Evolutionary conservation across 2,329 filamentous ascomycete species (phyloP).

Genomic region (Curvularia hawaiiensis): DNA sequence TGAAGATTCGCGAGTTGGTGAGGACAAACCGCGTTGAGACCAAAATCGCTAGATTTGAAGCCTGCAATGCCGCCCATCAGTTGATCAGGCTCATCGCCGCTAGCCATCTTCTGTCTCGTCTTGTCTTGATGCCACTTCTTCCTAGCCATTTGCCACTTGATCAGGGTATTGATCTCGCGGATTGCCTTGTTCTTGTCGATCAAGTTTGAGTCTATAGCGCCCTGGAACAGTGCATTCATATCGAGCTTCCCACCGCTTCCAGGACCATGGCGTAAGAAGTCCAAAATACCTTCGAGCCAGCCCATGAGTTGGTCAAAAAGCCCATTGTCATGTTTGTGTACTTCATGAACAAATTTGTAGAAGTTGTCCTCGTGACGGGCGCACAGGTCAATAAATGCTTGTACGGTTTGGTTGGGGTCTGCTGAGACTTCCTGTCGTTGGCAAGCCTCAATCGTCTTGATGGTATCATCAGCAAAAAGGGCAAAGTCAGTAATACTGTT

Average conservation of each 20-base stretch:
- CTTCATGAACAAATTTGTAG: slow-evolving; percentile 98
- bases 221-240: slow-evolving; percentile 91
- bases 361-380: slow-evolving; percentile 94
- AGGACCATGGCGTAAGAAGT: slow-evolving; percentile 88
- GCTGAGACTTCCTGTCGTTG: slow-evolving; percentile 82
- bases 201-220: slow-evolving; percentile 68
- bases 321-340: slow-evolving; percentile 95
- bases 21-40: slow-evolving; percentile 72
- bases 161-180: slow-evolving; percentile 80
- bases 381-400: slow-evolving; percentile 96
- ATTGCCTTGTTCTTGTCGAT: slow-evolving; percentile 76
- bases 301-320: slow-evolving; percentile 96
- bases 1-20: background rate
- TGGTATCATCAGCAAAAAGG: slow-evolving; percentile 89
- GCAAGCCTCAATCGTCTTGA: slow-evolving; percentile 73
- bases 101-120: slow-evolving; percentile 98
- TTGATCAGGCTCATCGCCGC: slow-evolving; percentile 57
- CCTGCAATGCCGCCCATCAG: slow-evolving; percentile 49
- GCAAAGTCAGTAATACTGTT: slow-evolving; percentile 97
- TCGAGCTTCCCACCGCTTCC: slow-evolving; percentile 79
- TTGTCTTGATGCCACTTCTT: slow-evolving; percentile 99
- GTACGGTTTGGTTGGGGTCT: slow-evolving; percentile 97
- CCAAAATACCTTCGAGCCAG: slow-evolving; percentile 94
- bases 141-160: slow-evolving; percentile 90
- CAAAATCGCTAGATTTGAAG: slow-evolving; percentile 87